These are phyloP conservation scores for Glomus cerebriforme DNA, from an alignment of 192 early-diverging fungal genomes.

Conservation along the genomic window DNA sequence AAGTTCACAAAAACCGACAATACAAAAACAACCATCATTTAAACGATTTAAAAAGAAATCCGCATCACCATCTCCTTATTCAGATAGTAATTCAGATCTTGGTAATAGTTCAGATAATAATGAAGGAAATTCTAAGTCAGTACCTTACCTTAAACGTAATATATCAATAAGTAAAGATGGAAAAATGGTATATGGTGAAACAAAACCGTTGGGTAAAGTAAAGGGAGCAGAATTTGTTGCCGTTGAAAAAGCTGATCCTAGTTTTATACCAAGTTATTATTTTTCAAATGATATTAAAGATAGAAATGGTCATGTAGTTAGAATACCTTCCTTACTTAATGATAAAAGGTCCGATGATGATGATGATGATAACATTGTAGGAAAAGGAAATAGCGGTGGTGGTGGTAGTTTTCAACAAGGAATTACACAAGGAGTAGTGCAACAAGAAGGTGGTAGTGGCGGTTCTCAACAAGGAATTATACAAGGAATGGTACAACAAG, in stretches of 20 bases:
- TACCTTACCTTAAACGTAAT: constrained; percentile 9
- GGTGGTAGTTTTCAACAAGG: too few relatives aligned
- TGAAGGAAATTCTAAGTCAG: neutral
- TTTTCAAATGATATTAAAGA: neutral
- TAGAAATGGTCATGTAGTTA: neutral
- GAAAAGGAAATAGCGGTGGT: neutral
- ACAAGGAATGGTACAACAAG: too few relatives aligned
- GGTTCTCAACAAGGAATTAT: neutral
- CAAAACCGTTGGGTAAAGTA: constrained; percentile 26
- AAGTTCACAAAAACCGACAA: neutral
- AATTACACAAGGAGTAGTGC: too few relatives aligned
- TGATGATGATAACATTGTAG: neutral
- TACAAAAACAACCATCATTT: neutral
- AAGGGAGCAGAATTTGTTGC: constrained; percentile 23
- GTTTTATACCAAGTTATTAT: constrained; percentile 8
- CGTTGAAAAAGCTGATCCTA: constrained; percentile 19
- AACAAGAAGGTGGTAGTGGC: too few relatives aligned
- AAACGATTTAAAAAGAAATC: neutral
- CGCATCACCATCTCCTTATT: neutral
- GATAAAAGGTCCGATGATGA: neutral
- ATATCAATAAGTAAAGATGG: constrained; percentile 31
- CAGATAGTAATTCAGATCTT: neutral
- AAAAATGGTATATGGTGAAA: constrained; percentile 21
- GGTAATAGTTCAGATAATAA: neutral
- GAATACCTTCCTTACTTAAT: neutral